phyloP scores from a whole-genome alignment of 2,329 filamentous ascomycete species.

The Verticillium zaregamsianum region DNA sequence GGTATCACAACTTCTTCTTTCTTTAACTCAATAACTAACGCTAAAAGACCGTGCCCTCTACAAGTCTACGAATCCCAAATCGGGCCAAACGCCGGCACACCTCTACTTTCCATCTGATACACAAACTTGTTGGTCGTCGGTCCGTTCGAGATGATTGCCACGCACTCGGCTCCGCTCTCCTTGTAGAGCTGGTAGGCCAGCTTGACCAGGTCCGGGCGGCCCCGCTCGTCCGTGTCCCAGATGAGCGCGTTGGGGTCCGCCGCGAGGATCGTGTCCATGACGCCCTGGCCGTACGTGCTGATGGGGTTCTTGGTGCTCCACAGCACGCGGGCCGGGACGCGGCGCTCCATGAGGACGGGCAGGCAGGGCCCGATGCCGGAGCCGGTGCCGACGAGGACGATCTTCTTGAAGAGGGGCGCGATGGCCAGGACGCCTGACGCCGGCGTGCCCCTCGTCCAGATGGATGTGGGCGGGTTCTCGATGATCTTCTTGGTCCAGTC shows the following conservation, averaged over 20 bases:
- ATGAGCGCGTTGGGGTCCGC: constrained; percentile 62
- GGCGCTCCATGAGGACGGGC: constrained; percentile 48
- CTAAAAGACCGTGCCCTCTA: not conserved
- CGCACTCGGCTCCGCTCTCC: constrained; percentile 59
- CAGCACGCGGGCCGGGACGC: constrained; percentile 54
- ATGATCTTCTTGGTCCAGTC: constrained; percentile 70
- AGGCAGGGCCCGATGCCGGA: constrained; percentile 69
- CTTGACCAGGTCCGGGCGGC: constrained; percentile 51
- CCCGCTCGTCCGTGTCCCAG: constrained; percentile 58
- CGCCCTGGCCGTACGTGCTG: constrained; percentile 55
- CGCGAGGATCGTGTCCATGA: constrained; percentile 52
- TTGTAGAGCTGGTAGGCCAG: constrained; percentile 50
- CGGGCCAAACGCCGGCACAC: constrained; percentile 65
- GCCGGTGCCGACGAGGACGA: constrained; percentile 67
- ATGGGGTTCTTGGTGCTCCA: constrained; percentile 64
- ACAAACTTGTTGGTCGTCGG: constrained; percentile 64
- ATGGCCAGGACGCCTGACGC: constrained; percentile 64
- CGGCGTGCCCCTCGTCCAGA: constrained; percentile 67
- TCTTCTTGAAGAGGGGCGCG: constrained; percentile 59
- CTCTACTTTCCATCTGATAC: constrained; percentile 61
- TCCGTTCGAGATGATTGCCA: constrained; percentile 70
- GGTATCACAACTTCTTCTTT: not conserved
- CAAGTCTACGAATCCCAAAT: constrained; percentile 57
- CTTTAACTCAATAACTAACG: not conserved
- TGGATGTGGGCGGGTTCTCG: constrained; percentile 50